phyloP scores from a whole-genome alignment of 495 filamentous ascomycete species.

The Amphirosellinia nigrospora region DNA sequence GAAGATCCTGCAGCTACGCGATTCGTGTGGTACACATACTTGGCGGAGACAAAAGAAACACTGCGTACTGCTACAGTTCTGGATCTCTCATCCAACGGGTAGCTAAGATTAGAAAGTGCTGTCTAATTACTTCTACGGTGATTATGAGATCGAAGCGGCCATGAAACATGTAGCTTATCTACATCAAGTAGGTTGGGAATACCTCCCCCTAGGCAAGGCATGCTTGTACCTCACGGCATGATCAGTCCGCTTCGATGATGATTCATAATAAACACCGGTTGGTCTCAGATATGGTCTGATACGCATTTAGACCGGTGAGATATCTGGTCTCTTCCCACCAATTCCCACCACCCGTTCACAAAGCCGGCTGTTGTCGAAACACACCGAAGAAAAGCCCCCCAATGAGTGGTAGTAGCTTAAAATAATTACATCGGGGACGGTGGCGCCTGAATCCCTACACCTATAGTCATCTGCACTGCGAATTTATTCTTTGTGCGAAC shows the following conservation, averaged over 20 bases:
- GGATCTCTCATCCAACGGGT: neutral
- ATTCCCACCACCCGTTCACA: neutral
- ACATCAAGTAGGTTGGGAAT: neutral
- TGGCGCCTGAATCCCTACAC: neutral
- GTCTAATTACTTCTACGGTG: neutral
- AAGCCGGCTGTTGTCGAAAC: neutral
- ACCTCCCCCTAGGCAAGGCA: neutral
- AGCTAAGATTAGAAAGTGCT: neutral
- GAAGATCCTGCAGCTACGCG: conserved; percentile 25
- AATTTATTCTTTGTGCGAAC: neutral
- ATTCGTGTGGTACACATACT: neutral
- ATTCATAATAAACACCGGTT: neutral
- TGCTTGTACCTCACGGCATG: neutral
- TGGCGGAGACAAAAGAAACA: neutral
- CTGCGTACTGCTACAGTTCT: neutral
- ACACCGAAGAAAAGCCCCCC: neutral
- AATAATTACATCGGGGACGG: neutral
- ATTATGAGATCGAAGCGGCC: neutral
- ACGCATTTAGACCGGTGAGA: neutral
- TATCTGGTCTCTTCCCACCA: too few species aligned
- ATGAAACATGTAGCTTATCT: conserved; percentile 8
- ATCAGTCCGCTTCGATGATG: neutral
- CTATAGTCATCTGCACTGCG: neutral
- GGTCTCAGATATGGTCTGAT: neutral
- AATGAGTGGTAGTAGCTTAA: neutral